These are phyloP conservation scores for Rhizophora apiculata DNA, from an alignment of 345 rosid genomes.

Conservation along the genomic window DNA sequence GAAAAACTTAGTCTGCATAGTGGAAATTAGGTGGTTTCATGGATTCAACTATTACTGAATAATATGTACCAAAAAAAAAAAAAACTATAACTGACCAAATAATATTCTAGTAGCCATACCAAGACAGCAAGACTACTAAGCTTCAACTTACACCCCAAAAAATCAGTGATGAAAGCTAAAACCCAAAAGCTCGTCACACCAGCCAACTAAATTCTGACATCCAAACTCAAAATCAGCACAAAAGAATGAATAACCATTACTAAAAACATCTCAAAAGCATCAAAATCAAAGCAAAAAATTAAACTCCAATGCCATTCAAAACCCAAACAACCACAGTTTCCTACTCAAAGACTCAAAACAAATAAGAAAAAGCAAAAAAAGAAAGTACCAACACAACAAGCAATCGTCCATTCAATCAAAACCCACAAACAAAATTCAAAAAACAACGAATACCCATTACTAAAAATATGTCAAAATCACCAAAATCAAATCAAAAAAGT, in stretches of 20 bases:
- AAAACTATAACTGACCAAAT: too few relatives aligned
- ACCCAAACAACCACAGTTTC: neutral
- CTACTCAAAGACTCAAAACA: neutral
- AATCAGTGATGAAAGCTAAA: neutral
- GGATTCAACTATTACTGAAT: too few relatives aligned
- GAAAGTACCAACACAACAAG: too few relatives aligned
- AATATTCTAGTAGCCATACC: too few relatives aligned
- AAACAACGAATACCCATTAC: neutral
- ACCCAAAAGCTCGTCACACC: too few relatives aligned
- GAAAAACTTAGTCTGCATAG: neutral
- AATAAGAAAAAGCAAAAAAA: too few relatives aligned
- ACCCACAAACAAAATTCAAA: neutral
- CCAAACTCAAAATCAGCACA: constrained; percentile 7
- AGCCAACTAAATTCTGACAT: too few relatives aligned
- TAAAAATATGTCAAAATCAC: neutral
- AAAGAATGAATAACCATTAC: constrained; percentile 1
- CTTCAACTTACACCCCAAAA: neutral
- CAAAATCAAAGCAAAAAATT: constrained; percentile 1
- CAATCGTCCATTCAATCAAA: neutral
- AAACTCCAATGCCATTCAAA: neutral
- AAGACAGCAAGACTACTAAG: too few relatives aligned
- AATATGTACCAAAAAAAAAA: too few relatives aligned
- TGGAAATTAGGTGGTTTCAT: neutral
- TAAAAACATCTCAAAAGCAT: neutral
- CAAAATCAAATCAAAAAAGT: neutral